A percentile compares a stretch with the other conserved stretches of the same genome.
Conservation (phyloP, 176 grass and related monocot genomes). For the Juncus inflexus region DNA sequence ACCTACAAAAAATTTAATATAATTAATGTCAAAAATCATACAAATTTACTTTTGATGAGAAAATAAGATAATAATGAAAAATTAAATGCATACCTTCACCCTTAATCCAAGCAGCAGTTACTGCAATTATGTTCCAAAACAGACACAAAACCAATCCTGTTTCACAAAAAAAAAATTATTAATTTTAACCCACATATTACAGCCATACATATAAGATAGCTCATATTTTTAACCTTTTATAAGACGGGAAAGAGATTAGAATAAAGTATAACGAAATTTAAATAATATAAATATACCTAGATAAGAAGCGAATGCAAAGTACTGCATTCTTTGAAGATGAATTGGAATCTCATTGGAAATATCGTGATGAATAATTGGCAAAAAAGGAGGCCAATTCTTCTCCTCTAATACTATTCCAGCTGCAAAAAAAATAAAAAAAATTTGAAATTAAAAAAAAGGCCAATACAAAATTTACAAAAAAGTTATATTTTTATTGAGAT, state of each 20-base stretch:
- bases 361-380: conserved; percentile 97
- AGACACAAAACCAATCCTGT: conserved; percentile 78
- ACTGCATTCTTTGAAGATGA: conserved; percentile 88
- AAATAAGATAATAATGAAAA: conserved; percentile 2
- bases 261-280: background rate
- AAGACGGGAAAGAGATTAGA: background rate
- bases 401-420: conserved; percentile 93
- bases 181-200: background rate
- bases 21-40: conserved; percentile 12
- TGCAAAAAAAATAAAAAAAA: conserved; percentile 35
- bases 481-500: background rate
- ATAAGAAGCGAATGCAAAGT: conserved; percentile 85
- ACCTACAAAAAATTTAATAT: conserved; percentile 40
- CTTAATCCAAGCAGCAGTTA: conserved; percentile 97
- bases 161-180: conserved; percentile 30
- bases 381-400: conserved; percentile 97
- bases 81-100: conserved; percentile 57
- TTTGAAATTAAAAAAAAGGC: background rate
- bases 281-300: conserved; percentile 51
- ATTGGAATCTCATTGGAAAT: conserved; percentile 88
- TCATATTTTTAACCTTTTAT: no score
- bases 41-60: conserved; percentile 15
- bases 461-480: conserved; percentile 7
- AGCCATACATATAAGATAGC: background rate
- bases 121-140: conserved; percentile 90